Conservation (phyloP, 352 stramenopile species). For the Blastocystis sp. region DNA sequence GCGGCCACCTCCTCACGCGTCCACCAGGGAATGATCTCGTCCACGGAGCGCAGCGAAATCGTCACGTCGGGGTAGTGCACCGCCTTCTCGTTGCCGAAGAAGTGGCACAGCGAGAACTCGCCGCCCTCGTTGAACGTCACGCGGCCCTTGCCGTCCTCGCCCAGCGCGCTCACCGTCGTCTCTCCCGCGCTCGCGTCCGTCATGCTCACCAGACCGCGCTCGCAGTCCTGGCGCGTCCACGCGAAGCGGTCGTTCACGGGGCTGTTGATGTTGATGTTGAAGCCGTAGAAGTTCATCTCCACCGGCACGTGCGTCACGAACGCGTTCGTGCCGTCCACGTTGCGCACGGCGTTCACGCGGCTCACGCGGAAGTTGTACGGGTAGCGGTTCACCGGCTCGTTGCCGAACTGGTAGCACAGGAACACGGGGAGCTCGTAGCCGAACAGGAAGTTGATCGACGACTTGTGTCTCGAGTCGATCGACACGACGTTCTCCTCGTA, state of each 20-base stretch:
- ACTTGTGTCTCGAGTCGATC: background rate
- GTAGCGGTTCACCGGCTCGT: constrained; percentile 42
- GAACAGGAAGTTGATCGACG: constrained; percentile 47
- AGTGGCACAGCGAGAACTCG: constrained; percentile 50
- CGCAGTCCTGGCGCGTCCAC: constrained; percentile 41
- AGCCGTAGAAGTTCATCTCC: constrained; percentile 57
- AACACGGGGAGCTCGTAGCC: constrained; percentile 56
- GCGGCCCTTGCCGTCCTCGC: constrained; percentile 10
- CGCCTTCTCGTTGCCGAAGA: constrained; percentile 53
- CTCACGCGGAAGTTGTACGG: constrained; percentile 23
- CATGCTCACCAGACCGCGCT: constrained; percentile 13
- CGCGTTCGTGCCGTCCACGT: constrained; percentile 7
- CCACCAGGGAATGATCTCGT: constrained; percentile 69
- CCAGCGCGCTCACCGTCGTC: background rate
- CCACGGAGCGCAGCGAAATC: constrained; percentile 19
- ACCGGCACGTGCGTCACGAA: constrained; percentile 32
- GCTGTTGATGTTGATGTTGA: background rate
- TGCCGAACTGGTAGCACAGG: constrained; percentile 68
- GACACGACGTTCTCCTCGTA: constrained; percentile 44
- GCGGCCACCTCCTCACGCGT: constrained; percentile 32
- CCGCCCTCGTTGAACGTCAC: constrained; percentile 47
- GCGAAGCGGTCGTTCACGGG: constrained; percentile 2
- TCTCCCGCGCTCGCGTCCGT: background rate
- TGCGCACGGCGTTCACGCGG: constrained; percentile 32
- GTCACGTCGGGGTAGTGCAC: constrained; percentile 44